Evolutionary conservation across 495 filamentous ascomycete genomes (phyloP).

Genomic region (Neurospora sp.): DNA sequence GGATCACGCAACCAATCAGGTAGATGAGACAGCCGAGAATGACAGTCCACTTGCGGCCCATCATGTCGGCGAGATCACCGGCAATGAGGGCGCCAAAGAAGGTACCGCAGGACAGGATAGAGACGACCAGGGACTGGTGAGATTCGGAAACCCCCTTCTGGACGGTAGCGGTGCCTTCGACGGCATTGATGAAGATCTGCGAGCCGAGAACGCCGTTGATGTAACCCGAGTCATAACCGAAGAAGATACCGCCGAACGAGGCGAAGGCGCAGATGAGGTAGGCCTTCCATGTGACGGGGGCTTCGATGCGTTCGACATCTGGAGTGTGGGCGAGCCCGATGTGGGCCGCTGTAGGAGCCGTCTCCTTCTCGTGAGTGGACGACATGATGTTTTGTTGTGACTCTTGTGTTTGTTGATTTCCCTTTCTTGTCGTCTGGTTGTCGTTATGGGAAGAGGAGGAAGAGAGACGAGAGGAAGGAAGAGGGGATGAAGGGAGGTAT

Average conservation of each 20-base stretch:
- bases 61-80: conserved; percentile 57
- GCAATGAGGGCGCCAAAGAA: conserved; percentile 67
- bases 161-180: conserved; percentile 23
- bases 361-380: conserved; percentile 12
- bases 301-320: conserved; percentile 47
- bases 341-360: conserved; percentile 6
- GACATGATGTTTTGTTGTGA: conserved; percentile 12
- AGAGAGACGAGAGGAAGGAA: neutral
- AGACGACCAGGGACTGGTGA: conserved; percentile 55
- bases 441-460: conserved; percentile 1
- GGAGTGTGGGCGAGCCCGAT: conserved; percentile 12
- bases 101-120: conserved; percentile 64
- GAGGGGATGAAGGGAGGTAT: neutral
- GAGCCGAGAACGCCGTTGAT: conserved; percentile 52
- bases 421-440: neutral
- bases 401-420: neutral
- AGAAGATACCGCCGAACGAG: conserved; percentile 59
- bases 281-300: conserved; percentile 54
- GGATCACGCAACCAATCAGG: conserved; percentile 52
- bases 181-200: conserved; percentile 36
- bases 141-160: conserved; percentile 12
- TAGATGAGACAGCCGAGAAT: conserved; percentile 56
- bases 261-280: conserved; percentile 63
- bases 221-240: conserved; percentile 56
- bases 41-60: conserved; percentile 59